Percentiles rank a stretch among this genome's conserved stretches.
Evolutionary conservation across 495 filamentous ascomycete species (phyloP).

Genomic region (Hyphodiscus hymeniophilus): DNA sequence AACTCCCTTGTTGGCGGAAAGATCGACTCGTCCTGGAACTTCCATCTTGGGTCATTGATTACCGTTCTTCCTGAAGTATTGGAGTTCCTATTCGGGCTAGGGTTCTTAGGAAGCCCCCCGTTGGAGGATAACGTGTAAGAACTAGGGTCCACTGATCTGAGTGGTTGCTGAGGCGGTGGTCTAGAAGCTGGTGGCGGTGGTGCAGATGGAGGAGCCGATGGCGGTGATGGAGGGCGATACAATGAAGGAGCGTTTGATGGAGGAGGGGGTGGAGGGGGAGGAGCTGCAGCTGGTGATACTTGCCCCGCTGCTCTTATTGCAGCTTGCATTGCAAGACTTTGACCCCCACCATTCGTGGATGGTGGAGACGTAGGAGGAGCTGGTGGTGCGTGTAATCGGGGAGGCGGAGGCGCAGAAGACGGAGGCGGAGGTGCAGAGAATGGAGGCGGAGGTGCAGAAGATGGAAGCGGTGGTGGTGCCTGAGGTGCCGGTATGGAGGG

Average conservation of each 20-base stretch:
- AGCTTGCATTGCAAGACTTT: conserved; percentile 41
- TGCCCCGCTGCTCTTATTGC: conserved; percentile 39
- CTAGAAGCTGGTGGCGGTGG: conserved; percentile 21
- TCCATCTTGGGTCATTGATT: conserved; percentile 78
- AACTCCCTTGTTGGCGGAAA: conserved; percentile 83
- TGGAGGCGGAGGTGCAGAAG: conserved; percentile 33
- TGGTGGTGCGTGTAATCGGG: conserved; percentile 43
- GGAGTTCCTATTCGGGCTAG: conserved; percentile 30
- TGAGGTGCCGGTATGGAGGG: conserved; percentile 37
- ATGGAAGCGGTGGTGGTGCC: conserved; percentile 33
- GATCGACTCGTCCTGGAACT: conserved; percentile 72
- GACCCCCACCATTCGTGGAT: conserved; percentile 21
- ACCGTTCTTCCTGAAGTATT: conserved; percentile 34
- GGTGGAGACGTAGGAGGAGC: conserved; percentile 36
- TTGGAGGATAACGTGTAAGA: conserved; percentile 62
- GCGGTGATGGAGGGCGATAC: conserved; percentile 30
- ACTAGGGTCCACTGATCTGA: conserved; percentile 61
- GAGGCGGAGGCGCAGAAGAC: conserved; percentile 42
- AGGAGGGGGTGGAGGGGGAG: conserved; percentile 35
- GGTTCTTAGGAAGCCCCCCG: conserved; percentile 30
- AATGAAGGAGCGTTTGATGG: conserved; percentile 27
- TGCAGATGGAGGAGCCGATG: conserved; percentile 24
- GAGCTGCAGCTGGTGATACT: conserved; percentile 35
- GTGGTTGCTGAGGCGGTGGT: conserved; percentile 25
- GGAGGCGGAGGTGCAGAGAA: conserved; percentile 37